Evolutionary conservation across 78 protist species (phyloP), one percentile per base, ranked within the genome.

Genomic region (Thecamonas trahens): DNA sequence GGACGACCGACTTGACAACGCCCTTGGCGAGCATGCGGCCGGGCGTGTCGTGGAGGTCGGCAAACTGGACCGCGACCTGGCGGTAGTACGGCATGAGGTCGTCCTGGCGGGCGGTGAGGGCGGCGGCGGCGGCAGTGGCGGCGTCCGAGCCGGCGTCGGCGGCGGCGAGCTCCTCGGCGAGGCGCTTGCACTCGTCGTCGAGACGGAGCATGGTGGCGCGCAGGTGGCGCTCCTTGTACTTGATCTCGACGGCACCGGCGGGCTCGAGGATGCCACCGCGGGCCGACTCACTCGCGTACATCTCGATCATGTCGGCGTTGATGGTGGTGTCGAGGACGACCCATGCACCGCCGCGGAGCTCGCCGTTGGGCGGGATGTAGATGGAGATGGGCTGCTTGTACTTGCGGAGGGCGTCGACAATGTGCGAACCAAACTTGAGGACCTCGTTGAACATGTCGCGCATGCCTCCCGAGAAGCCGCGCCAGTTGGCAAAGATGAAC

Each of bases 341-440:
- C 99, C 99, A 95, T 39, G 99, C 96, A 15, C 99, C 99, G 15
- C 98, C 95, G 49, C 97, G 76, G 20, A 94, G 73, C 76, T 91
- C 97, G 6, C 84, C 90, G 66, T 40, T 32, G 31, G 97, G 97
- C 45, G 99, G 97, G 13, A 96, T 47, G 74, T 96, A 96, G 14
- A 96, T 82, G 39, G 85, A 60, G 2, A 93, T 83, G 20, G 99
- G 99, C 80, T 88, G 93, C 39, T 39, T 28, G 88, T 85, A 96
- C 57, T 67, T 67, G 47, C 85, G 68, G 26, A 96, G 91, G 31
- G 71, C 72, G 72, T 93, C 96, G 57, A 96, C 99, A 69, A 96
- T 96, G 79, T 67, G 70, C 31, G 97, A 74, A 42, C 99, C 99
- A 77, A 85, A 96, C 83, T 96, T 96, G 69, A 96, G 85, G 4